phyloP scores from a whole-genome alignment of 2,329 filamentous ascomycete genomes.

The Orbilia blumenaviensis region DNA sequence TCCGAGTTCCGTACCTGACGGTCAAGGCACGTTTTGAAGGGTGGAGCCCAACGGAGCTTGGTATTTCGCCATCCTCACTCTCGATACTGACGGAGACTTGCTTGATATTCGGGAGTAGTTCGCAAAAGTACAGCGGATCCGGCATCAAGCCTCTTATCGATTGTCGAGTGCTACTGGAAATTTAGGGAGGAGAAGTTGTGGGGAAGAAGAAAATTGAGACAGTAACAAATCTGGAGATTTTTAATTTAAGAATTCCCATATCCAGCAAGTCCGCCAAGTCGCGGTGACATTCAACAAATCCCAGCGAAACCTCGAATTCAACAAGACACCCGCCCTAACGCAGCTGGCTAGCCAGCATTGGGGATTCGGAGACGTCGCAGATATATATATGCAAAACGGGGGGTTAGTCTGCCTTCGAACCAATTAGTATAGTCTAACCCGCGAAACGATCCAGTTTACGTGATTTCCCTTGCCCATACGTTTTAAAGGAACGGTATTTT shows the following conservation, averaged over 20 bases:
- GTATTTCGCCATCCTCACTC: constrained; percentile 60
- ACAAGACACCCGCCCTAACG: constrained; percentile 13
- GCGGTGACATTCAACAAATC: constrained; percentile 29
- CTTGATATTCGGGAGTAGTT: constrained; percentile 72
- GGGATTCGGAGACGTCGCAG: constrained; percentile 21
- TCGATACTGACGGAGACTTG: constrained; percentile 70
- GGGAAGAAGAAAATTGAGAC: background rate
- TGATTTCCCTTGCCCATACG: background rate
- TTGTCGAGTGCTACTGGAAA: background rate
- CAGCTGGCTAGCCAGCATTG: no score
- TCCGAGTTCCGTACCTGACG: constrained; percentile 63
- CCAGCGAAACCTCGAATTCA: constrained; percentile 33
- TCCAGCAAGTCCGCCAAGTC: constrained; percentile 21
- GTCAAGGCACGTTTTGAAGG: constrained; percentile 60
- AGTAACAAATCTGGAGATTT: background rate
- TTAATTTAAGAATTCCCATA: constrained; percentile 18
- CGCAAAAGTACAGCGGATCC: constrained; percentile 58
- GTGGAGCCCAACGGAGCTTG: constrained; percentile 55
- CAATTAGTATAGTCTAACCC: constrained; percentile 38
- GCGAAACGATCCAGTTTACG: constrained; percentile 21
- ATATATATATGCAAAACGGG: background rate
- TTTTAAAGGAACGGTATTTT: no score
- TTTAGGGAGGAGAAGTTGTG: background rate
- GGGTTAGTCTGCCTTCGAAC: constrained; percentile 17
- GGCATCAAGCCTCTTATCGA: constrained; percentile 46